Conservation (phyloP, 495 filamentous ascomycete species). For the Penicillium dipodomyicola region DNA sequence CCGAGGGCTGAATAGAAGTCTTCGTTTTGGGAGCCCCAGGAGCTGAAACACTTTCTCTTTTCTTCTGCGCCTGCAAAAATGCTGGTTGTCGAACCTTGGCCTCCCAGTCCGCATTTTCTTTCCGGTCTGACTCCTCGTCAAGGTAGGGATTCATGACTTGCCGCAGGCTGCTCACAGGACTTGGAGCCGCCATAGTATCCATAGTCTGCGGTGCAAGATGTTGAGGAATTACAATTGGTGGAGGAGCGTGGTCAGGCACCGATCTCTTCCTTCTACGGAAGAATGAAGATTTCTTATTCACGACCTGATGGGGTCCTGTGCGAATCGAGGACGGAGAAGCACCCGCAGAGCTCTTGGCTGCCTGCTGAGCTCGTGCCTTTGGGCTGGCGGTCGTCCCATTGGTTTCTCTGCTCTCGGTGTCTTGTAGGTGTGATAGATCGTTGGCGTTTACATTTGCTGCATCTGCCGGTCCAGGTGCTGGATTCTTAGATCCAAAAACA, state of each 20-base stretch:
- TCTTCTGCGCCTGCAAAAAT: conserved; percentile 24
- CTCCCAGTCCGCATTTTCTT: conserved; percentile 25
- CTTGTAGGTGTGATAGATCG: conserved; percentile 29
- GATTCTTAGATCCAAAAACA: conserved; percentile 66
- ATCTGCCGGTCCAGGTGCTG: conserved; percentile 26
- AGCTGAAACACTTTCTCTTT: conserved; percentile 28
- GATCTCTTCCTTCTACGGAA: conserved; percentile 93
- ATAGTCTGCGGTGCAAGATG: conserved; percentile 28
- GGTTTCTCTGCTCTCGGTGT: conserved; percentile 29
- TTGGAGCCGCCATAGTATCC: conserved; percentile 48
- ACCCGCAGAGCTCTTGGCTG: conserved; percentile 26
- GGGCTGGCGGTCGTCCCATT: conserved; percentile 18
- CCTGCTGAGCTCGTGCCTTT: conserved; percentile 28
- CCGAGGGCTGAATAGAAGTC: conserved; percentile 30
- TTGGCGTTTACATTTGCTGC: conserved; percentile 16
- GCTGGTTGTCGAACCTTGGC: conserved; percentile 19
- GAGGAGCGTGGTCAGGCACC: conserved; percentile 53
- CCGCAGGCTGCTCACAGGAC: conserved; percentile 84
- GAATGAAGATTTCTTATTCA: conserved; percentile 92
- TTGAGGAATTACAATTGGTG: conserved; percentile 47
- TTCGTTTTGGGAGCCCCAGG: conserved; percentile 23
- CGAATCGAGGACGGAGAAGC: conserved; percentile 39
- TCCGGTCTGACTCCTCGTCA: conserved; percentile 26
- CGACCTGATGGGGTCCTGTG: conserved; percentile 49
- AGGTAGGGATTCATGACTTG: conserved; percentile 90